A percentile compares a stretch with the other conserved stretches of the same genome.
phyloP scores from a whole-genome alignment of 2,329 filamentous ascomycete species.

The Scedosporium boydii region DNA sequence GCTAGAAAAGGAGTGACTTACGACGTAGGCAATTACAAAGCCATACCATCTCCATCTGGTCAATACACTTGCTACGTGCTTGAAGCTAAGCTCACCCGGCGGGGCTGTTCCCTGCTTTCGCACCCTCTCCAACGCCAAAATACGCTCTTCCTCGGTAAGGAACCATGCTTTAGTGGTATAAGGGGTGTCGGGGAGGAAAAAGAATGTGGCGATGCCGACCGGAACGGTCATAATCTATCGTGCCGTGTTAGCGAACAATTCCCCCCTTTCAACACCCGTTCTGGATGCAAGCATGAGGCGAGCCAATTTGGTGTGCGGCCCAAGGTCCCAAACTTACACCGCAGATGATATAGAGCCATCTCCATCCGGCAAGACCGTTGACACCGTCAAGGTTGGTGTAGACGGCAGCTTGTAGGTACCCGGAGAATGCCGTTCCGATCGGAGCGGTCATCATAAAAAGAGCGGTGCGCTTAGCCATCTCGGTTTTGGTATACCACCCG shows the following conservation, averaged over 20 bases:
- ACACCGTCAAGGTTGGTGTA: constrained; percentile 23
- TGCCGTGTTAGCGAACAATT: neutral
- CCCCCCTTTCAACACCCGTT: neutral
- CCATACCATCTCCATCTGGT: constrained; percentile 1
- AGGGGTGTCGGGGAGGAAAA: constrained; percentile 37
- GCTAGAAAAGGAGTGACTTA: neutral
- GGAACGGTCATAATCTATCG: constrained; percentile 14
- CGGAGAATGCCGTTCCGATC: constrained; percentile 28
- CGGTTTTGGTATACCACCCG: constrained; percentile 49
- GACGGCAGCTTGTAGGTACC: constrained; percentile 19
- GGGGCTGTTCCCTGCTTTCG: constrained; percentile 3
- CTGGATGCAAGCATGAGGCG: neutral
- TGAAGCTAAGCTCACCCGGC: neutral
- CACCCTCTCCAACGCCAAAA: constrained; percentile 1
- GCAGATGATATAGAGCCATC: constrained; percentile 25
- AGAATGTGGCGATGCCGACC: constrained; percentile 31
- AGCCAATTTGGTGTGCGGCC: too few relatives aligned
- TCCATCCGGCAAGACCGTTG: constrained; percentile 22
- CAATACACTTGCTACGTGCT: neutral
- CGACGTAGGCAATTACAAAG: constrained; percentile 3
- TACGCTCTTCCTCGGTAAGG: constrained; percentile 3
- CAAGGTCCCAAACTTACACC: neutral
- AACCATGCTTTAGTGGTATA: constrained; percentile 3
- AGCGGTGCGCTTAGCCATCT: constrained; percentile 46
- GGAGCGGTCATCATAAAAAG: constrained; percentile 50